These are phyloP conservation scores for Phaeoacremonium minimum DNA, from an alignment of 2,329 filamentous ascomycete species.

Conservation along the genomic window DNA sequence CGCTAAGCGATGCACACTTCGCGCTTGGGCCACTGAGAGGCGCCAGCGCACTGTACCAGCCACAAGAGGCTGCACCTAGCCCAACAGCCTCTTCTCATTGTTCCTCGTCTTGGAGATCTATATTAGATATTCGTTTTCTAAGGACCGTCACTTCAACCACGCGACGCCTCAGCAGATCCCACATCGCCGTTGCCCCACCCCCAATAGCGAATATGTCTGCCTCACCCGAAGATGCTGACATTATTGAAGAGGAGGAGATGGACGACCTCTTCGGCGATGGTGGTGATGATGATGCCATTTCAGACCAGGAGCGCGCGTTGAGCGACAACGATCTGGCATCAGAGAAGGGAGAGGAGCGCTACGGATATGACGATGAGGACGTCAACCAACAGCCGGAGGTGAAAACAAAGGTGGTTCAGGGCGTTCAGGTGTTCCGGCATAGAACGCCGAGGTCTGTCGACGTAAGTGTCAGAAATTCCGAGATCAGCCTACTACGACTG, in stretches of 20 bases:
- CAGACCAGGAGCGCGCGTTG: conserved; percentile 58
- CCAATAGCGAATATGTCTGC: conserved; percentile 44
- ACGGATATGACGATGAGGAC: conserved; percentile 38
- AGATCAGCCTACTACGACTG: too few relatives aligned
- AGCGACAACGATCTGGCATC: conserved; percentile 58
- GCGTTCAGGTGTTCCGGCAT: conserved; percentile 64
- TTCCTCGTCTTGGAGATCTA: too few relatives aligned
- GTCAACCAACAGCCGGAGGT: conserved; percentile 27
- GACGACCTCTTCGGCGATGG: conserved; percentile 62
- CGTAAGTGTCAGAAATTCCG: too few relatives aligned
- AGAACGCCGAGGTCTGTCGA: conserved; percentile 67
- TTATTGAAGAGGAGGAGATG: conserved; percentile 46
- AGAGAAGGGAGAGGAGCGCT: conserved; percentile 35
- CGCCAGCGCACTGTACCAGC: not conserved
- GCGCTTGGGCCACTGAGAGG: not conserved
- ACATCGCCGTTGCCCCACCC: too few relatives aligned
- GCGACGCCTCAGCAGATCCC: too few relatives aligned
- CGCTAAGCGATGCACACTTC: not conserved
- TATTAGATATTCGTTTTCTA: too few relatives aligned
- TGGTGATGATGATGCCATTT: conserved; percentile 56
- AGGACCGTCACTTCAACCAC: too few relatives aligned
- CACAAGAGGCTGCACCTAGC: not conserved
- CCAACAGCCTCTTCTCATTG: not conserved
- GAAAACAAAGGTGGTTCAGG: conserved; percentile 55
- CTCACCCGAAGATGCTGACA: conserved; percentile 52